Evolutionary conservation across 306 rosid species (phyloP), one percentile per base, ranked within the genome.

Genomic region (Hippophae rhamnoides): DNA sequence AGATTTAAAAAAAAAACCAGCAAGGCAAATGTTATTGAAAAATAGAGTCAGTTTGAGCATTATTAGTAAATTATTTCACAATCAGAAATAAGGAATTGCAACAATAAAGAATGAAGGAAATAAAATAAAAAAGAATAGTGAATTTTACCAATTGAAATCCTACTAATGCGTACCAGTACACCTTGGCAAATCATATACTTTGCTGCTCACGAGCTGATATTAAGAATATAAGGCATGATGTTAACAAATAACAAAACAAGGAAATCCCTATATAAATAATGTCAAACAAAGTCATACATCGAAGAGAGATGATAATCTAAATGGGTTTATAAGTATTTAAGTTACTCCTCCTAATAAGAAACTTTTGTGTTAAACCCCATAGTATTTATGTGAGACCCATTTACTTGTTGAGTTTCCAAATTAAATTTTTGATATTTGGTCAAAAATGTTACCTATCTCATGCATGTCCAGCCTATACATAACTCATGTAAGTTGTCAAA

Each of bases 131-230:
- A 18, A 49, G 18, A 27, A 12, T 61, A 12, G 26, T 5, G 57
- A 40, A 40, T 43, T 85, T 83, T 71, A 90, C 98, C 98, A 96
- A 85, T 62, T 90, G 96, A 71, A 87, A 87, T 78, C 76, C 71
- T 10, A 77, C 87, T 8, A 87, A 80, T 43, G 82, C 84, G 47
- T 69, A 67, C 98, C 98, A 87, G 73, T 18, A 18, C 85, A 74
- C 47, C 94, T 95, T 62, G 68, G 76, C 65, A 90, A 74, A 58
- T 92, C 98, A 69, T 46, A 81, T 64, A 81, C 85, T 11, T 70
- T 85, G 66, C 79, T 69, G 78, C 82, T 81, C 58, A 79, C 64
- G 61, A 76, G 42, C 98, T 87, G 82, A 70, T 55, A 51, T 66
- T 41, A 62, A 42, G 52, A 62, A 73, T 66, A 52, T 41, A 47